A percentile compares a stretch with the other conserved stretches of the same genome.
phyloP scores from a whole-genome alignment of 306 rosid genomes.

The Casuarina glauca region DNA sequence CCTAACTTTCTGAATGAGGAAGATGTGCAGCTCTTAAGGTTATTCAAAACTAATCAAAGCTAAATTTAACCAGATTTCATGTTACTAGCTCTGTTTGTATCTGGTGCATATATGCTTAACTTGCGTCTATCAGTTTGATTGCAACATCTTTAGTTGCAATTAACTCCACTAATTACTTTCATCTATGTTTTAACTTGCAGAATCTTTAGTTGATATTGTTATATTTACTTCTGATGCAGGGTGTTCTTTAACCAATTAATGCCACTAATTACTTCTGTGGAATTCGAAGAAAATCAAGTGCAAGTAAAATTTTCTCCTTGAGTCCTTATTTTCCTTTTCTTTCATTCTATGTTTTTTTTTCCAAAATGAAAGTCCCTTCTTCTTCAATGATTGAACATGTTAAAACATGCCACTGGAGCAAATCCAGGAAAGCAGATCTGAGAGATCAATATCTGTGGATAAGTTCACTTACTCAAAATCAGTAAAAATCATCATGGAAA shows the following conservation, averaged over 20 bases:
- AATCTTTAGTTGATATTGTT: slow-evolving; percentile 1
- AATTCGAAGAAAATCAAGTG: slow-evolving; percentile 50
- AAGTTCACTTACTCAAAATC: slow-evolving; percentile 56
- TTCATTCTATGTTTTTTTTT: slow-evolving; percentile 20
- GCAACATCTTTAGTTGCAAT: not conserved
- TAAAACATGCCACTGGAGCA: slow-evolving; percentile 34
- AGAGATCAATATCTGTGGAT: slow-evolving; percentile 54
- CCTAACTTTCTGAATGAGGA: slow-evolving; percentile 75
- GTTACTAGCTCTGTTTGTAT: not conserved
- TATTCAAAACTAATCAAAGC: not conserved
- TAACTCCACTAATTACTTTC: too few relatives aligned
- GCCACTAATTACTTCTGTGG: slow-evolving; percentile 50
- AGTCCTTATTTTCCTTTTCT: slow-evolving; percentile 10
- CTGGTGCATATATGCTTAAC: not conserved
- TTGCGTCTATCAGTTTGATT: not conserved
- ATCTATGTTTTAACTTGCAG: not conserved
- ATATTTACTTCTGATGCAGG: slow-evolving; percentile 42
- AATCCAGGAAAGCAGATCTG: slow-evolving; percentile 50
- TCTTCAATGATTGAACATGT: slow-evolving; percentile 12
- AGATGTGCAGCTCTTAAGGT: slow-evolving; percentile 92
- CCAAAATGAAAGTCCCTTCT: not conserved
- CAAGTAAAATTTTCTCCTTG: slow-evolving; percentile 52
- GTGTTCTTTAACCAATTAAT: slow-evolving; percentile 70
- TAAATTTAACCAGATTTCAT: slow-evolving; percentile 8
- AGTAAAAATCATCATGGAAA: slow-evolving; percentile 48